A percentile compares a stretch with the other conserved stretches of the same genome.
These are phyloP conservation scores for Hortaea werneckii DNA, from an alignment of 2,329 filamentous ascomycete genomes.

Conservation along the genomic window DNA sequence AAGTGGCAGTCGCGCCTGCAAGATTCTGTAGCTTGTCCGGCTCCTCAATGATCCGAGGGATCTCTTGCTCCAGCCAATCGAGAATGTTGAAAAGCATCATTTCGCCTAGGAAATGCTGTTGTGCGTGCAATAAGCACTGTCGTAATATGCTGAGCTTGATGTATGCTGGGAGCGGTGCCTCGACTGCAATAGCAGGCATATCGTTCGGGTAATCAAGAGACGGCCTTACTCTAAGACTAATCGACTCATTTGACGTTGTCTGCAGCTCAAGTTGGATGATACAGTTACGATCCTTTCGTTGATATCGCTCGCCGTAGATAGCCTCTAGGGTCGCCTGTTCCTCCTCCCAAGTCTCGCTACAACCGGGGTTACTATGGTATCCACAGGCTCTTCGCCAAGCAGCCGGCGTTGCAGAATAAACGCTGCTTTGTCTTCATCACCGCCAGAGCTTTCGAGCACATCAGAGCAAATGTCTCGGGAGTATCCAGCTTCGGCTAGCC, in stretches of 20 bases:
- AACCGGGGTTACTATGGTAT: constrained; percentile 10
- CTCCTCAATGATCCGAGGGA: constrained; percentile 70
- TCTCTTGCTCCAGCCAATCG: constrained; percentile 82
- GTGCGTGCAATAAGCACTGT: constrained; percentile 61
- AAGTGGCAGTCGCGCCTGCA: constrained; percentile 59
- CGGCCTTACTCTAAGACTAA: constrained; percentile 56
- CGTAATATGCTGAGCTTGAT: constrained; percentile 83
- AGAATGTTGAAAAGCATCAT: constrained; percentile 85
- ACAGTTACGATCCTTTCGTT: constrained; percentile 45
- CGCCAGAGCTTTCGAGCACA: constrained; percentile 57
- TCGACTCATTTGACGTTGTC: constrained; percentile 32
- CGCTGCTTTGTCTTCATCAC: constrained; percentile 68
- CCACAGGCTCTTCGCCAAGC: constrained; percentile 33
- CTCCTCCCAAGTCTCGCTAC: constrained; percentile 62
- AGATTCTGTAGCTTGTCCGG: constrained; percentile 80
- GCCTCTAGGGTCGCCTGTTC: constrained; percentile 76
- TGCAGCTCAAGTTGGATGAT: constrained; percentile 55
- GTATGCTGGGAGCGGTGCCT: constrained; percentile 67
- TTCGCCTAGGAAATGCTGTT: constrained; percentile 63
- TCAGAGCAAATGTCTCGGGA: constrained; percentile 73
- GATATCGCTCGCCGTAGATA: constrained; percentile 70
- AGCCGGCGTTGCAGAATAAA: constrained; percentile 67
- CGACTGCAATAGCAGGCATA: constrained; percentile 59
- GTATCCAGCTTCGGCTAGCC: constrained; percentile 75
- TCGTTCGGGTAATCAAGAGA: constrained; percentile 62